Percentiles rank a stretch among this genome's conserved stretches.
These are phyloP conservation scores for Juglanconis juglandina DNA, from an alignment of 2,329 filamentous ascomycete species.

Conservation along the genomic window DNA sequence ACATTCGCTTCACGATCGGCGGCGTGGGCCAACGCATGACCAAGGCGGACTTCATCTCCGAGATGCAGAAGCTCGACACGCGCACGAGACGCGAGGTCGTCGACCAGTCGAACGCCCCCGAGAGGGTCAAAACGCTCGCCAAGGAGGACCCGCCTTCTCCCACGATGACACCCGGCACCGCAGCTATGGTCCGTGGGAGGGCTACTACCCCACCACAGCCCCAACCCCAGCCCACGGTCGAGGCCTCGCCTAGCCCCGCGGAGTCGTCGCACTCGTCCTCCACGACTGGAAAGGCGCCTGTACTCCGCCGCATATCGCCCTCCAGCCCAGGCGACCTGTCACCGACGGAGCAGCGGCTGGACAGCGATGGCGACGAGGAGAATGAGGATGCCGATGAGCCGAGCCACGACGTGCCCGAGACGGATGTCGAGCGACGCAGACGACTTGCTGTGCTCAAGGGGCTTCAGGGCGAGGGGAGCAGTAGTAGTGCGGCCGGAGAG, in stretches of 20 bases:
- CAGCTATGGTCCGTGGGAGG: constrained; percentile 11
- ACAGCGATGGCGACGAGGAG: constrained; percentile 9
- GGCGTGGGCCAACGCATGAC: constrained; percentile 72
- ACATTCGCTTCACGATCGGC: constrained; percentile 73
- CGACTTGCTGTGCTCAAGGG: constrained; percentile 54
- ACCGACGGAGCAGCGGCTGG: not conserved
- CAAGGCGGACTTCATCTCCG: constrained; percentile 74
- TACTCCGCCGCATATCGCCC: constrained; percentile 1
- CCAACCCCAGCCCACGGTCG: not conserved
- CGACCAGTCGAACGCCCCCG: constrained; percentile 46
- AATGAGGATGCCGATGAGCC: constrained; percentile 18
- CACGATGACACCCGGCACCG: not conserved
- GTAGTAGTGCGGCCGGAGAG: constrained; percentile 35
- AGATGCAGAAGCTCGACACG: constrained; percentile 69
- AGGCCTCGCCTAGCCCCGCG: not conserved
- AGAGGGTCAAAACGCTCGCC: constrained; percentile 47
- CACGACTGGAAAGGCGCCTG: constrained; percentile 2
- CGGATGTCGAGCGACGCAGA: constrained; percentile 65
- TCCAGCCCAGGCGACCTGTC: constrained; percentile 6
- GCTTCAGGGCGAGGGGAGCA: constrained; percentile 39
- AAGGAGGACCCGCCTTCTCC: constrained; percentile 33
- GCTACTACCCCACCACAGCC: constrained; percentile 9
- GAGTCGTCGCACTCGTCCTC: constrained; percentile 5
- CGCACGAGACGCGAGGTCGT: constrained; percentile 56
- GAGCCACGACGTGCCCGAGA: constrained; percentile 53